Conservation (phyloP, 139 green algal genomes). For the Coelastrella sp. region DNA sequence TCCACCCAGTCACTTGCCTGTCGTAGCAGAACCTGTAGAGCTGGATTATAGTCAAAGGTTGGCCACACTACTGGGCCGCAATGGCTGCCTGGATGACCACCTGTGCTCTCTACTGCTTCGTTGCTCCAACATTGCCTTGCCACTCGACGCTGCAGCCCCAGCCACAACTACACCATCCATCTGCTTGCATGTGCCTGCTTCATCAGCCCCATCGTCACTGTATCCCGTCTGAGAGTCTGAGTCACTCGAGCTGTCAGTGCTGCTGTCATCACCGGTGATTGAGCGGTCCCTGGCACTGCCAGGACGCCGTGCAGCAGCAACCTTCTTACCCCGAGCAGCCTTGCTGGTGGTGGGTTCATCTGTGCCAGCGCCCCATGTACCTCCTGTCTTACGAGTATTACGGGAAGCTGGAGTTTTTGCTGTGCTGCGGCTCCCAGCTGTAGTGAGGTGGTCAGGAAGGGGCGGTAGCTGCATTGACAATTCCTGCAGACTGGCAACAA, state of each 20-base stretch:
- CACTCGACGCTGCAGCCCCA: no score
- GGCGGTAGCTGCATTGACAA: background rate
- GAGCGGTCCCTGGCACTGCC: background rate
- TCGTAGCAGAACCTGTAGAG: no score
- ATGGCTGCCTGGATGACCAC: slow-evolving; percentile 18
- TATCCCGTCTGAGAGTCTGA: background rate
- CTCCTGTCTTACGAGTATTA: background rate
- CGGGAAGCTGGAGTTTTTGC: background rate
- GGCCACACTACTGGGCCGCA: background rate
- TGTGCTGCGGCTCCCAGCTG: background rate
- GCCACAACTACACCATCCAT: background rate
- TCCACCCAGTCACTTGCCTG: no score
- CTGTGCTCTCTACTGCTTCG: no score
- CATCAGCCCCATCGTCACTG: background rate
- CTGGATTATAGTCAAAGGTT: slow-evolving; percentile 6
- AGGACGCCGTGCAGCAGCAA: slow-evolving; percentile 9
- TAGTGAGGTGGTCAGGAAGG: background rate
- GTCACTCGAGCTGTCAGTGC: background rate
- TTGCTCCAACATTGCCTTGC: no score
- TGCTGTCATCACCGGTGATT: background rate
- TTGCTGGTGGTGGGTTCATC: no score
- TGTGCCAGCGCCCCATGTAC: background rate
- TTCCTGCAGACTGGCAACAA: background rate
- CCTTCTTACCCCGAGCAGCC: background rate
- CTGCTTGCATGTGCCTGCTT: background rate